Conservation (phyloP, 1,284 basidiomycete genomes). For the Grifola frondosa region DNA sequence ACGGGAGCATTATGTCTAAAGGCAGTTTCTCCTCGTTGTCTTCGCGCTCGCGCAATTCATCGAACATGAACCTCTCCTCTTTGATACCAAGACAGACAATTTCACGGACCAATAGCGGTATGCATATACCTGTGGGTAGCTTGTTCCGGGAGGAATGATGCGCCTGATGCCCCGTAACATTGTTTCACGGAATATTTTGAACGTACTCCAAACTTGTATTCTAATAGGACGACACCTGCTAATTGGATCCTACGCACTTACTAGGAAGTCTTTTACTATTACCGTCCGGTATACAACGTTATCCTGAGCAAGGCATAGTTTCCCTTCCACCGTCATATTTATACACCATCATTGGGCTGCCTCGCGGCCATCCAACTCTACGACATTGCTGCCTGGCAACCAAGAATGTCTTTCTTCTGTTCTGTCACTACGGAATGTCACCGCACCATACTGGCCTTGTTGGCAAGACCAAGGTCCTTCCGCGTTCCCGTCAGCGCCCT, state of each 20-base stretch:
- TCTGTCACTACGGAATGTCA: no score
- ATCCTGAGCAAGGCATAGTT: constrained; percentile 2
- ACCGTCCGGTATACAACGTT: no score
- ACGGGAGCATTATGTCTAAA: constrained; percentile 31
- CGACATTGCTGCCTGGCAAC: constrained; percentile 2
- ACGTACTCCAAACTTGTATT: no score
- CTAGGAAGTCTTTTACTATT: no score
- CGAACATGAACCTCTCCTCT: constrained; percentile 58
- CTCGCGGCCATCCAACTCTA: neutral
- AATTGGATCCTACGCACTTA: no score
- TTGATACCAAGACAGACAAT: constrained; percentile 45
- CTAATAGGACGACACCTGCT: no score
- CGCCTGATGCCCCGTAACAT: constrained; percentile 6
- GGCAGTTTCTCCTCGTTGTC: constrained; percentile 36
- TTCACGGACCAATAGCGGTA: constrained; percentile 33
- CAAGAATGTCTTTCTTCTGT: no score
- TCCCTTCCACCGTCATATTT: constrained; percentile 1
- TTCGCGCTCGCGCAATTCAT: constrained; percentile 61
- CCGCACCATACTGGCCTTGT: no score
- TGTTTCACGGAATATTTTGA: constrained; percentile 17
- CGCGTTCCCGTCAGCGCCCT: constrained; percentile 9
- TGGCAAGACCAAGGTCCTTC: no score
- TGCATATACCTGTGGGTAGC: constrained; percentile 17
- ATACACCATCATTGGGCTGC: no score
- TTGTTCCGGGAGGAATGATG: constrained; percentile 20